These are phyloP conservation scores for Boletus bicolor DNA, from an alignment of 768 basidiomycete genomes.

Conservation along the genomic window DNA sequence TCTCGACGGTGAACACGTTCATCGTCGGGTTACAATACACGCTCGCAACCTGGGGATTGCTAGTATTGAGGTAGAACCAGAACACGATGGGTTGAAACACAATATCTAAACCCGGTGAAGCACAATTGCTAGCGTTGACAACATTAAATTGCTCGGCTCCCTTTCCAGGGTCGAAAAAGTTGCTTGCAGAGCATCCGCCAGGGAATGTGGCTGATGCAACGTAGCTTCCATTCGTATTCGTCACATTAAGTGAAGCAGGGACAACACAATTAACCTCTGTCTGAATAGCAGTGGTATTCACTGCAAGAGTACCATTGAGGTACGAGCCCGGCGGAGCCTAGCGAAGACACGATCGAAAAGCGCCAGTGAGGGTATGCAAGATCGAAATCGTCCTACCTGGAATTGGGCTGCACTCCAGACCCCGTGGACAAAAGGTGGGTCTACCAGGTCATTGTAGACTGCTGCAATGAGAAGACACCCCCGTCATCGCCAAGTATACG, in stretches of 20 bases:
- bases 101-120: constrained; percentile 30
- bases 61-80: constrained; percentile 52
- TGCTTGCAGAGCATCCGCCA: constrained; percentile 42
- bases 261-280: constrained; percentile 48
- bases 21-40: constrained; percentile 61
- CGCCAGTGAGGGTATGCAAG: background rate
- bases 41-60: constrained; percentile 40
- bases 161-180: constrained; percentile 37
- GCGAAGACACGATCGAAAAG: background rate
- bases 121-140: constrained; percentile 33
- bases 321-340: constrained; percentile 43
- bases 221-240: constrained; percentile 27
- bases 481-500: background rate
- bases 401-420: constrained; percentile 58
- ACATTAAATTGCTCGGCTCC: constrained; percentile 52
- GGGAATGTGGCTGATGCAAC: constrained; percentile 44
- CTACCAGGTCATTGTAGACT: constrained; percentile 40
- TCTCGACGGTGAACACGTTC: constrained; percentile 40
- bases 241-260: constrained; percentile 32
- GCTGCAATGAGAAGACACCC: background rate
- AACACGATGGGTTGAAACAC: constrained; percentile 60
- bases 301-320: constrained; percentile 51
- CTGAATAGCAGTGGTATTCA: constrained; percentile 48
- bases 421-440: constrained; percentile 54
- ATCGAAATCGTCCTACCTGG: constrained; percentile 32